These are phyloP conservation scores for Theobroma cacao DNA, from an alignment of 345 rosid species.

Conservation along the genomic window DNA sequence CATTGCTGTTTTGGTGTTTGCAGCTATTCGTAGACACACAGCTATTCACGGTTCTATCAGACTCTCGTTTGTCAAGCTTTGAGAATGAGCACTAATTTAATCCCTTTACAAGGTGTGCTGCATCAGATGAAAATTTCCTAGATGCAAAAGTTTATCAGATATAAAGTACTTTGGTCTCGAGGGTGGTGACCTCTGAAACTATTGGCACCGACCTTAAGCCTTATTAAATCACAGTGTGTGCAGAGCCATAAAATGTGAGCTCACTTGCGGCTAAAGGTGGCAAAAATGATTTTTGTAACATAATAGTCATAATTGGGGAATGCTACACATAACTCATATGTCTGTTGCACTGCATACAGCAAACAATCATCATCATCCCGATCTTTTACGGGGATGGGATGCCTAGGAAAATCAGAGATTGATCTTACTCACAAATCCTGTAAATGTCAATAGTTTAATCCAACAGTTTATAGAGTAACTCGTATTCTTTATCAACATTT, in stretches of 20 bases:
- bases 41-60: slow-evolving; percentile 69
- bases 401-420: slow-evolving; percentile 6
- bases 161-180: background rate
- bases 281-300: slow-evolving; percentile 22
- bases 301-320: slow-evolving; percentile 7
- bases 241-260: background rate
- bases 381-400: slow-evolving; percentile 34
- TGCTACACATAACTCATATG: background rate
- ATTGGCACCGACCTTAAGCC: background rate
- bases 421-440: slow-evolving; percentile 11
- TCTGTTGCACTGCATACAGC: background rate
- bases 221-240: background rate
- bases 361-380: slow-evolving; percentile 21
- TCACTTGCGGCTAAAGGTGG: background rate
- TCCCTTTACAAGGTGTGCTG: background rate
- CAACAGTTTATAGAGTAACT: background rate
- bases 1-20: slow-evolving; percentile 18
- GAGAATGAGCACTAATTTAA: slow-evolving; percentile 52
- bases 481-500: background rate
- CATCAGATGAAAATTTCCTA: background rate
- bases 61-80: slow-evolving; percentile 64
- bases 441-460: slow-evolving; percentile 24
- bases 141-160: background rate
- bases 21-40: slow-evolving; percentile 87
- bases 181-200: background rate